phyloP scores from a whole-genome alignment of 805 yeast genomes.

The Ogataea nitratoaversa region DNA sequence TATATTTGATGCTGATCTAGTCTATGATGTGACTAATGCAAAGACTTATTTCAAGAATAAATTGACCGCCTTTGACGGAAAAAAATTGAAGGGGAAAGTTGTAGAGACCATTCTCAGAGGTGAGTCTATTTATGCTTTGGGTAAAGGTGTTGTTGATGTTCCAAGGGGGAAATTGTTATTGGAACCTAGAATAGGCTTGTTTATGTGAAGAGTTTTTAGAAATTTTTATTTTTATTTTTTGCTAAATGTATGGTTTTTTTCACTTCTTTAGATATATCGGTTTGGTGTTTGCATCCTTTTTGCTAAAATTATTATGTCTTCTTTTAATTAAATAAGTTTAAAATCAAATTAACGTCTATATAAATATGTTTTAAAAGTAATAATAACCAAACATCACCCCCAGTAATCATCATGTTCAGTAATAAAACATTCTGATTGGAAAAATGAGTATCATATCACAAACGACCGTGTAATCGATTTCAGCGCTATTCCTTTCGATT shows the following conservation, averaged over 20 bases:
- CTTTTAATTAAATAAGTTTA: too few species aligned
- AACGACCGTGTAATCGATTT: too few species aligned
- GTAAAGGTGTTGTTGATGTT: constrained; percentile 49
- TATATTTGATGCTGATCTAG: constrained; percentile 63
- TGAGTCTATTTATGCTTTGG: constrained; percentile 53
- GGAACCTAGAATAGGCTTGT: constrained; percentile 44
- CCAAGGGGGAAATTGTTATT: constrained; percentile 60
- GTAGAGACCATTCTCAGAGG: constrained; percentile 81
- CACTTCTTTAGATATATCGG: too few species aligned
- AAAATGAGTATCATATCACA: too few species aligned
- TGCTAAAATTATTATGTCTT: too few species aligned
- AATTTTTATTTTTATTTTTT: not conserved
- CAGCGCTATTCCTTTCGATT: not conserved
- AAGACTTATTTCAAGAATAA: constrained; percentile 77
- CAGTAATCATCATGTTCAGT: too few species aligned
- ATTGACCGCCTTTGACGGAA: constrained; percentile 81
- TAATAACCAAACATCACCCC: too few species aligned
- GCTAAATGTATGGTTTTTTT: too few species aligned
- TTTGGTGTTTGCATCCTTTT: too few species aligned
- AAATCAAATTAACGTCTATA: too few species aligned
- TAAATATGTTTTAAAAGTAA: too few species aligned
- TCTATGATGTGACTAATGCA: constrained; percentile 47
- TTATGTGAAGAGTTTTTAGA: constrained; percentile 1
- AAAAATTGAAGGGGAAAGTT: constrained; percentile 64
- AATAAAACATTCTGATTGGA: too few species aligned